Percentiles rank a stretch among this genome's conserved stretches.
These are phyloP conservation scores for Anethum foeniculum DNA, from an alignment of 140 eudicot species.

Conservation along the genomic window DNA sequence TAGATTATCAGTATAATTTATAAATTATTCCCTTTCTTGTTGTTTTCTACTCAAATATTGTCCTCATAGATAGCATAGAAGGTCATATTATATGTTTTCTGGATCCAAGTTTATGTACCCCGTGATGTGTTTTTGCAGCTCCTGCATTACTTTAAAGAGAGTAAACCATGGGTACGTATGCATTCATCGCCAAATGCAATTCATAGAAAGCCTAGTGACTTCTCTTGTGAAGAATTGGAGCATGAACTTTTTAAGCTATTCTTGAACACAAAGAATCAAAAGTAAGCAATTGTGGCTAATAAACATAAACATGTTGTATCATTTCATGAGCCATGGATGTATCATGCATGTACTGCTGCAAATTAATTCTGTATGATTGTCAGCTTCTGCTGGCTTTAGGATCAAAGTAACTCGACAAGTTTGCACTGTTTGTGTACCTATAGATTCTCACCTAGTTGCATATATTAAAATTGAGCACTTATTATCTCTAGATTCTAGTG, in stretches of 20 bases:
- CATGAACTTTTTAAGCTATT: constrained; percentile 32
- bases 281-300: constrained; percentile 25
- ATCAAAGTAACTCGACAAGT: too few species aligned
- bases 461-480: too few species aligned
- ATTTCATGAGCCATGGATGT: background rate
- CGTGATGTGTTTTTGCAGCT: constrained; percentile 32
- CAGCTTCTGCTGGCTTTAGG: too few species aligned
- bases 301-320: background rate
- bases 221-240: constrained; percentile 40
- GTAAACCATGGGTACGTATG: constrained; percentile 5
- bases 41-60: background rate
- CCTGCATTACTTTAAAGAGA: constrained; percentile 23
- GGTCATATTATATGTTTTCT: background rate
- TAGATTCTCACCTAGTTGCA: too few species aligned
- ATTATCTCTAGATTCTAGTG: too few species aligned
- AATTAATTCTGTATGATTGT: too few species aligned
- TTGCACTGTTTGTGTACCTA: too few species aligned
- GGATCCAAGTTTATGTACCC: background rate
- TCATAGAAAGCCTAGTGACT: constrained; percentile 33
- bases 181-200: constrained; percentile 21
- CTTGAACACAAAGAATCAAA: constrained; percentile 25
- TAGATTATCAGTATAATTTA: background rate
- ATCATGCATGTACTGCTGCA: background rate
- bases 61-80: background rate
- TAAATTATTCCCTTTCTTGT: background rate